Evolutionary conservation across 192 early-diverging fungal species (phyloP), one percentile per base, ranked within the genome.

Genomic region (Linnemannia zychae): DNA sequence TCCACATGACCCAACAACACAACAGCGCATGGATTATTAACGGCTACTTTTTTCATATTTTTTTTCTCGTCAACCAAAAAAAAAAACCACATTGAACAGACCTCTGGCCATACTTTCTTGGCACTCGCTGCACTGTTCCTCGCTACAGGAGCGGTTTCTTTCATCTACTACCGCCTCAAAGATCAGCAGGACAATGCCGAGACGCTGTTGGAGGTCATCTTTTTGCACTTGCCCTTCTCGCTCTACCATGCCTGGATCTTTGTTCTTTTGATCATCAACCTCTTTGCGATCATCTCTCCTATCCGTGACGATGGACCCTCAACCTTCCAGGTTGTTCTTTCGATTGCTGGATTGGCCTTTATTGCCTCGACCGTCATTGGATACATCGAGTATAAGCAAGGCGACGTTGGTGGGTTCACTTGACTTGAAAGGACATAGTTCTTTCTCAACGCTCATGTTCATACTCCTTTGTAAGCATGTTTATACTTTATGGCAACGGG

Each of bases 141-240:
- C 63, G 92, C 92, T 33, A 89, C 92, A 28, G 87, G 87, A 2
- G 89, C 90, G 34, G 84, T 95, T 36, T 88, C 92, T 2, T 79
- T 86, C 28, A 89, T 94, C 48, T 93, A 91, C 80, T 90, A 89
- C 80, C 74, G 86, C 75, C 72, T 92, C 34, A 83, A 88, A 65
- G 77, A 87, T 24, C 79, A 90, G 46, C 79, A 90, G 46, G 82
- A 83, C 46, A 81, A 84, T 6, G 82, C 89, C 24, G 69, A 60
- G 12, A 88, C 80, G 24, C 67, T 86, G 66, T 77, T 72, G 48
- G 90, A 95, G 50, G 75, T 71, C 24, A 17, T 94, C 71, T 92
- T 92, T 53, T 81, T 94, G 66, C 94, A 93, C 80, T 88, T 92
- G 69, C 94, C 94, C 72, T 91, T 95, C 88, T 93, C 92, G 37